Base-by-base conservation (phyloP, 345 rosid species). In the Sonneratia alba region DNA sequence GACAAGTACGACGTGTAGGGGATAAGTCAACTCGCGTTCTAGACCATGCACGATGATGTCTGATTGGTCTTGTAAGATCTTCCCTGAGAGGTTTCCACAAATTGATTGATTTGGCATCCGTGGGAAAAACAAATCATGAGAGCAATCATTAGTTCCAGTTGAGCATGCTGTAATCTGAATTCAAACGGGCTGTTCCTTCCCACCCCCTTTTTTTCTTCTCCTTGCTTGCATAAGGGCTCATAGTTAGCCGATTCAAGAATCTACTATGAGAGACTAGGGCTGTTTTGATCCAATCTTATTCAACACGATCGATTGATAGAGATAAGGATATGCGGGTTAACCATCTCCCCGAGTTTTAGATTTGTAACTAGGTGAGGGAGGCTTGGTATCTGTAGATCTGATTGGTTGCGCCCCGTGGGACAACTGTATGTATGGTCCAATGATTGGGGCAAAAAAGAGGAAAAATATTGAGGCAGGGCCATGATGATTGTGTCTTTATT, bases 361-460 rank as follows among this genome's bases (percentile, higher is more conserved):
- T 53, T 53, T 0, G 59, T 53, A 21, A 18, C 5, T 40, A 40
- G 51, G 51, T 47, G 51, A 42, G 45, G 56, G 21, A 49, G 56
- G 19, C 9, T 49, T 49, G 19, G 56, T 22, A n/a, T 61, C 34
- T 61, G 36, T 4, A 13, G 4, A 14, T 62, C 5, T 2, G 66
- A 62, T 62, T 62, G 66, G 66, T 62, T 62, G 66, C 7, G 8
- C 22, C 64, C 34, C 14, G 18, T 59, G 15, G 36, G 12, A 19
- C 66, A 62, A 32, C 37, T 62, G 32, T 62, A 59, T 62, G 32
- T 62, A 59, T 59, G 64, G 66, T 27, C 37, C 66, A 62, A 62
- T 62, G 37, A 62, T 62, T 62, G 66, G 10, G 27, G 66, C 66
- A 27, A 62, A 62, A 62, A 62, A 3, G 22, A 24, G 21, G 6